A percentile compares a stretch with the other conserved stretches of the same genome.
phyloP scores from a whole-genome alignment of 768 basidiomycete genomes.

The Panaeolus cyanescens region DNA sequence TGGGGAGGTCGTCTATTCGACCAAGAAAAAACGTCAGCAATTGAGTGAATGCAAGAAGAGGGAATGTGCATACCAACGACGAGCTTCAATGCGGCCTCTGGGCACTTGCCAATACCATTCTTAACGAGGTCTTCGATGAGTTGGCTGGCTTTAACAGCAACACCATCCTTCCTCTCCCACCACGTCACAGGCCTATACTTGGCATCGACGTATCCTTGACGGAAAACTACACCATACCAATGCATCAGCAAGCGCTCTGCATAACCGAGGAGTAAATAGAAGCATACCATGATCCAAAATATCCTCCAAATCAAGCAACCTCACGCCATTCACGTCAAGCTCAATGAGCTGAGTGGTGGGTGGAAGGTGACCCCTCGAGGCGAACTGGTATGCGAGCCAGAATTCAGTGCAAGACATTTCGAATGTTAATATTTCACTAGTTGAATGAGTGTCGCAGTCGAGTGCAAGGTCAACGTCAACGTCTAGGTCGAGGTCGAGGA shows the following conservation, averaged over 20 bases:
- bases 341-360: conserved; percentile 49
- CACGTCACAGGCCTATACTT: conserved; percentile 41
- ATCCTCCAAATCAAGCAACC: conserved; percentile 46
- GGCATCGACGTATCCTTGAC: conserved; percentile 47
- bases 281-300: conserved; percentile 44
- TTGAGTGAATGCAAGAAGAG: background rate
- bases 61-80: conserved; percentile 45
- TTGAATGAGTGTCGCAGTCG: no score
- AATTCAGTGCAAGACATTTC: conserved; percentile 32
- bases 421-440: background rate
- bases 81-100: conserved; percentile 45
- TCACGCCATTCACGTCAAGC: conserved; percentile 40
- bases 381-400: conserved; percentile 51
- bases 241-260: conserved; percentile 17
- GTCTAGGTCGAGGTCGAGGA: background rate
- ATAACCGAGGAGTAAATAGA: conserved; percentile 1
- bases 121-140: conserved; percentile 35
- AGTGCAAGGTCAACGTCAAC: no score
- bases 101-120: conserved; percentile 41
- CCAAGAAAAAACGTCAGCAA: background rate
- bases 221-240: conserved; percentile 33
- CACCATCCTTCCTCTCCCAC: conserved; percentile 45
- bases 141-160: conserved; percentile 34
- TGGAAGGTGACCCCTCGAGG: conserved; percentile 41
- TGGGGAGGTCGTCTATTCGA: conserved; percentile 37